Evolutionary conservation across 2,329 filamentous ascomycete genomes (phyloP), one percentile per base, ranked within the genome.

Genomic region (Hypoxylon sp.): DNA sequence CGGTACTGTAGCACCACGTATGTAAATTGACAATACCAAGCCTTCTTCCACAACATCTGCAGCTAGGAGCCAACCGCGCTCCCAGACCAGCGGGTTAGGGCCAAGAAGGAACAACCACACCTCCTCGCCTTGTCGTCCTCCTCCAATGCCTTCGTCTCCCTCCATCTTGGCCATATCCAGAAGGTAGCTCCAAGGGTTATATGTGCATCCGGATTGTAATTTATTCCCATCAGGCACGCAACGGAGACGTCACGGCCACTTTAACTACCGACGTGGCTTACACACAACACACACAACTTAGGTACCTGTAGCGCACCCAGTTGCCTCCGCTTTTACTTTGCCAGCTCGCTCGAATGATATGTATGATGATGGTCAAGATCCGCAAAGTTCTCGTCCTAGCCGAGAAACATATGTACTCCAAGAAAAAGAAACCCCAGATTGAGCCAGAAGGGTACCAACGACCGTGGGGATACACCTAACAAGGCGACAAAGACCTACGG

Each of bases 261-360:
- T 61, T 53, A 69, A 69, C 67, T 69, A 67, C 67, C 67, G 64
- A 69, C 45, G 64, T 65, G 55, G 64, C 67, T 69, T 65, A 69
- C 67, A 61, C 66, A 66, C 58, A 41, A 9, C 37, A 11, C 21
- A 41, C 37, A 41, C 11, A 41, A 41, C 16, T n/a, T n/a, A n/a
- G n/a, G n/a, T 41, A 46, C n/a, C 54, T 55, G 48, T 47, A 25
- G 30, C 59, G 47, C 53, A 41, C 34, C 34, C 34, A 32, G 45
- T 32, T 53, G 32, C 61, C 55, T 65, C 67, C 64, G 55, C 52
- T 55, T 63, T 53, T 25, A 23, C 39, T 59, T 59, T 32, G 11
- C 48, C 53, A 43, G 11, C 25, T 45, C 53, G 19, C 52, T 64
- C 54, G 48, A 58, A 55, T 58, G 46, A 46, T 34, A 52, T 27